phyloP scores from a whole-genome alignment of 2,329 filamentous ascomycete genomes.

The Tricladium varicosporioides region DNA sequence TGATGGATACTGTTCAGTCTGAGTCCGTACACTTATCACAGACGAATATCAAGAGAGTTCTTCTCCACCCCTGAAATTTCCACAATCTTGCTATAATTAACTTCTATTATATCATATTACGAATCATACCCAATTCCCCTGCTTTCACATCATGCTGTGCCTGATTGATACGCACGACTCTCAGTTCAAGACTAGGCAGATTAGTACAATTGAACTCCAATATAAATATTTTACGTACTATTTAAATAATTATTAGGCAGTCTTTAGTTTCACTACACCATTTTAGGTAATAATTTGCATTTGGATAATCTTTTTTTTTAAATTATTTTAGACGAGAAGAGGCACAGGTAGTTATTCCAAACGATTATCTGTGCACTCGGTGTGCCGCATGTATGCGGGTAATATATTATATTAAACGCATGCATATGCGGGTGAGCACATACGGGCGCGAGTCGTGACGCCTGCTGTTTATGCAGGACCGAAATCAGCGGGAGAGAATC shows the following conservation, averaged over 20 bases:
- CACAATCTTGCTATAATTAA: not conserved
- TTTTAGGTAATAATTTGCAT: no score
- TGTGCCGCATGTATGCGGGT: not conserved
- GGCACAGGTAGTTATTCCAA: not conserved
- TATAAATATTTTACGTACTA: no score
- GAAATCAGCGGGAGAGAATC: no score
- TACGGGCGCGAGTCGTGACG: no score
- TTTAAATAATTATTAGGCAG: no score
- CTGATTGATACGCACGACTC: not conserved
- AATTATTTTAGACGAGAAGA: not conserved
- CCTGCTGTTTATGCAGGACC: no score
- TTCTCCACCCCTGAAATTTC: not conserved
- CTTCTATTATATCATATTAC: not conserved
- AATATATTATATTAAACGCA: not conserved
- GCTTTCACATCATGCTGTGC: not conserved
- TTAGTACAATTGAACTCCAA: no score
- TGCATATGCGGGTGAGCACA: no score
- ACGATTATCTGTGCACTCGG: not conserved
- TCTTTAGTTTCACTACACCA: no score
- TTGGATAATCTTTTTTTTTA: no score
- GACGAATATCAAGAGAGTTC: not conserved
- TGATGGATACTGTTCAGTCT: no score
- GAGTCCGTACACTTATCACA: not conserved
- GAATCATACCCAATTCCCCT: not conserved
- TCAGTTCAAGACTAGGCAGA: not conserved